Evolutionary conservation across 805 yeast species (phyloP).

Genomic region (Saccharomycopsis fibuligera): DNA sequence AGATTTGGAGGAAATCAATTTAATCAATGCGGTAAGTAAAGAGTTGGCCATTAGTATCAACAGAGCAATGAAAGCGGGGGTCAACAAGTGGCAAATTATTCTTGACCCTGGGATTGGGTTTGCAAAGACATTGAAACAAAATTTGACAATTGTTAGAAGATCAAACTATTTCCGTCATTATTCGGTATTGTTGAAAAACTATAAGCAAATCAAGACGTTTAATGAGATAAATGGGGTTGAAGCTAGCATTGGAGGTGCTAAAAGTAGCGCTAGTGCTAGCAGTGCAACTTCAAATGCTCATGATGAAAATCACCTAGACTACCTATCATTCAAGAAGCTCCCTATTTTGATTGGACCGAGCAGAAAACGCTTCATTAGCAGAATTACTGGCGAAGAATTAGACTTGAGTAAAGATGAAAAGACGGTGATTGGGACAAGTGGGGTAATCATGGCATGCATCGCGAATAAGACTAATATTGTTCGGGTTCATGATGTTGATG

Average conservation of each 20-base stretch:
- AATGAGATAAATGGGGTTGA: conserved; percentile 6
- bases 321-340: conserved; percentile 39
- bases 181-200: conserved; percentile 28
- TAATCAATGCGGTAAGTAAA: conserved; percentile 51
- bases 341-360: conserved; percentile 84
- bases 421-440: conserved; percentile 61
- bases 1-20: conserved; percentile 16
- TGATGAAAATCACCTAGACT: conserved; percentile 22
- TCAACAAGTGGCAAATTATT: conserved; percentile 84
- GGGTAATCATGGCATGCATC: conserved; percentile 66
- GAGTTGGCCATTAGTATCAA: conserved; percentile 56
- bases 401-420: conserved; percentile 46
- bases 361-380: conserved; percentile 81
- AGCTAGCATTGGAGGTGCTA: background rate
- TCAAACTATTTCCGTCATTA: conserved; percentile 43
- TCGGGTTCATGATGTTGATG: conserved; percentile 75
- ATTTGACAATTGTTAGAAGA: conserved; percentile 54
- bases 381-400: conserved; percentile 48
- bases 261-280: background rate
- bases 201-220: conserved; percentile 26
- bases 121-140: conserved; percentile 76
- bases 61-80: conserved; percentile 55
- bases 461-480: conserved; percentile 73
- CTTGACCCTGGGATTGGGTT: conserved; percentile 96
- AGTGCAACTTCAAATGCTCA: too few species aligned